Evolutionary conservation across 2,329 filamentous ascomycete species (phyloP).

Genomic region (Cyphellophora attinorum): DNA sequence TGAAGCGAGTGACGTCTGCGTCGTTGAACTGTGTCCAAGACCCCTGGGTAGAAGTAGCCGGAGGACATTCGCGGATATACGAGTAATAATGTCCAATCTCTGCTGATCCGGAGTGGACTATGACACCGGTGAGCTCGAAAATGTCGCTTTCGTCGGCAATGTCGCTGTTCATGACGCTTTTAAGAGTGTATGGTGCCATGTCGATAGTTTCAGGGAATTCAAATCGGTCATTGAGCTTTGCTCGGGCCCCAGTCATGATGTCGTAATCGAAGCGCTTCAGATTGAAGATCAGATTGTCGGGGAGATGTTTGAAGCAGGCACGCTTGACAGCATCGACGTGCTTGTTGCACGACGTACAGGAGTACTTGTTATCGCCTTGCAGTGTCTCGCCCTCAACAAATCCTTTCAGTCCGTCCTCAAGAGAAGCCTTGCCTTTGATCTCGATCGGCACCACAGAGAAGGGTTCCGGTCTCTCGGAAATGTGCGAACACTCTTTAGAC

Average conservation of each 20-base stretch:
- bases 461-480: conserved; percentile 80
- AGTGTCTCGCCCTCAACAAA: conserved; percentile 94
- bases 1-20: conserved; percentile 67
- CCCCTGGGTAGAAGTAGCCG: conserved; percentile 31
- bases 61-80: conserved; percentile 73
- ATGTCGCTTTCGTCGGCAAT: conserved; percentile 54
- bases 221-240: conserved; percentile 94
- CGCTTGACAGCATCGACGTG: conserved; percentile 91
- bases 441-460: conserved; percentile 95
- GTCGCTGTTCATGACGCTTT: conserved; percentile 60
- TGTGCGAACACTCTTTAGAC: conserved; percentile 86
- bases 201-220: conserved; percentile 76
- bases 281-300: conserved; percentile 91
- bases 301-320: conserved; percentile 83
- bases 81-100: conserved; percentile 97
- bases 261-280: conserved; percentile 55
- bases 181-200: conserved; percentile 83
- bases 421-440: conserved; percentile 77
- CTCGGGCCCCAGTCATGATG: conserved; percentile 59
- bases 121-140: conserved; percentile 88
- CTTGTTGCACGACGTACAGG: conserved; percentile 78
- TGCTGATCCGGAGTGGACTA: conserved; percentile 86
- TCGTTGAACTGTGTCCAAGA: conserved; percentile 94
- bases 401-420: conserved; percentile 83
- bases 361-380: conserved; percentile 98